These are phyloP conservation scores for Colletotrichum sp. DNA, from an alignment of 2,329 filamentous ascomycete species.

Conservation along the genomic window DNA sequence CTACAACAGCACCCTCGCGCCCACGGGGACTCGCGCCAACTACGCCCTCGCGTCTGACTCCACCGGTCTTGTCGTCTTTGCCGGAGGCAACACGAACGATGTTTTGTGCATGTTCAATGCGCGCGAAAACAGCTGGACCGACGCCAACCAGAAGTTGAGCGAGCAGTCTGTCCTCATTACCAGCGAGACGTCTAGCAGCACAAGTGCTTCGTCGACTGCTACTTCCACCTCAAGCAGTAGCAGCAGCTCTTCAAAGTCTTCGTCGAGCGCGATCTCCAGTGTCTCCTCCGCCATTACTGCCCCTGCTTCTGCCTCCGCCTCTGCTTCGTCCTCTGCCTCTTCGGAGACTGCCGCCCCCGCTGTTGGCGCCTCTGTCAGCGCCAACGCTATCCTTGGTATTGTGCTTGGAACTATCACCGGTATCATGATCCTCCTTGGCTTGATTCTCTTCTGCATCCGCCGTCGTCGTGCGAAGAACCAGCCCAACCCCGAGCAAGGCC, in stretches of 20 bases:
- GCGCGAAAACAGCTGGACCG: conserved; percentile 77
- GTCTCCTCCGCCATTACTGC: conserved; percentile 25
- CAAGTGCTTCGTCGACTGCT: conserved; percentile 30
- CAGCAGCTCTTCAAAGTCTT: conserved; percentile 28
- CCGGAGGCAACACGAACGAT: conserved; percentile 54
- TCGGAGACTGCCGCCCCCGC: conserved; percentile 20
- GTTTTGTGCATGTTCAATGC: conserved; percentile 80
- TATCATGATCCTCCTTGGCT: conserved; percentile 70
- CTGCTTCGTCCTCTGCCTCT: conserved; percentile 24
- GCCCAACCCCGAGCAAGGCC: conserved; percentile 52
- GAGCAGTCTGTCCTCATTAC: conserved; percentile 42
- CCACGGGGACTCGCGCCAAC: conserved; percentile 65
- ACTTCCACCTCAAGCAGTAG: conserved; percentile 29
- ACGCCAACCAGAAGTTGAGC: conserved; percentile 69
- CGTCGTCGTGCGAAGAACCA: conserved; percentile 64
- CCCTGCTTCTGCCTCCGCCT: conserved; percentile 28
- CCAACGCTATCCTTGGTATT: conserved; percentile 74
- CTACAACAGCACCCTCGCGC: conserved; percentile 79
- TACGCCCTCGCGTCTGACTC: conserved; percentile 74
- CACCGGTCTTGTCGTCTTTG: conserved; percentile 72
- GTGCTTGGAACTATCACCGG: conserved; percentile 84
- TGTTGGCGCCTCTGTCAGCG: conserved; percentile 26
- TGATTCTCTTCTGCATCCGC: conserved; percentile 70
- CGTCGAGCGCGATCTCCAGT: conserved; percentile 17
- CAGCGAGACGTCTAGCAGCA: conserved; percentile 30